A percentile compares a stretch with the other conserved stretches of the same genome.
Conservation (phyloP, 2,329 filamentous ascomycete genomes). For the Pestalotiopsis fici region DNA sequence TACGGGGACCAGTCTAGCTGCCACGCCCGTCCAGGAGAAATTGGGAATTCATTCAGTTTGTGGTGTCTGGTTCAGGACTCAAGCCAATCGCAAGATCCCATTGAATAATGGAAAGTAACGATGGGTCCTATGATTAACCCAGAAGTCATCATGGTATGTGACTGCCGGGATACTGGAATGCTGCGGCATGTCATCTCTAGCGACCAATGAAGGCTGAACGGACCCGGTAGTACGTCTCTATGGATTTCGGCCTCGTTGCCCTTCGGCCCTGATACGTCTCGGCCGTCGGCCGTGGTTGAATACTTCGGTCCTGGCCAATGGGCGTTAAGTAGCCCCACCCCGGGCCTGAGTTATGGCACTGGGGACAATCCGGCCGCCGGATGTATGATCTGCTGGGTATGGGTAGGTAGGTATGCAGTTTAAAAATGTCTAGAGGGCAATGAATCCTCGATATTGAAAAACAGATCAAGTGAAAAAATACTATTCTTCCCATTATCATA, state of each 20-base stretch:
- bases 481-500: too few relatives aligned
- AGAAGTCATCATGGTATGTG: background rate
- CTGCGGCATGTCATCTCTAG: background rate
- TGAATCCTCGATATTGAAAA: background rate
- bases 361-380: background rate
- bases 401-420: too few relatives aligned
- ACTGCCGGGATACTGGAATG: background rate
- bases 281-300: background rate
- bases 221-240: background rate
- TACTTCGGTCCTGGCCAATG: background rate
- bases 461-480: too few relatives aligned
- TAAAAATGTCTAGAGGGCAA: background rate
- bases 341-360: background rate
- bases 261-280: background rate
- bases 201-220: background rate
- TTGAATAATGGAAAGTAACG: background rate
- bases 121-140: background rate
- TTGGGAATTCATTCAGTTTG: background rate
- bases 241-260: background rate
- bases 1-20: too few relatives aligned
- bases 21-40: background rate
- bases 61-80: background rate
- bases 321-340: background rate
- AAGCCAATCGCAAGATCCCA: background rate
- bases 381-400: too few relatives aligned